A percentile compares a stretch with the other conserved stretches of the same genome.
Conservation (phyloP, 805 yeast species). For the Saccharomyces kudriavzevii region DNA sequence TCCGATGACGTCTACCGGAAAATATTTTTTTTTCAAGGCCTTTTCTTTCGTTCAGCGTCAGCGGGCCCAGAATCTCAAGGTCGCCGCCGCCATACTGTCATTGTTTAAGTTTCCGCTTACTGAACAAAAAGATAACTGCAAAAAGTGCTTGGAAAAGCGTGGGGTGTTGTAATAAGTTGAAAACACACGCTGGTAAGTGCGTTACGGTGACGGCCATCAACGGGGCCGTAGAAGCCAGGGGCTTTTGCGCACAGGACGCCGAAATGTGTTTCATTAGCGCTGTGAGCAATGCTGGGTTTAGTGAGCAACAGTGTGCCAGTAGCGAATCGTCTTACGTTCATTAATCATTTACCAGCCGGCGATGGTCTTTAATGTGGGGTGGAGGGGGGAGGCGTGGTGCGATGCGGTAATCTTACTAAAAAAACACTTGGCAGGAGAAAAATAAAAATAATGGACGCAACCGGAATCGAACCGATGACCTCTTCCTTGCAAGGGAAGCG, state of each 20-base stretch:
- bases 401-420: background rate
- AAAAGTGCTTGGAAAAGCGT: background rate
- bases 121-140: background rate
- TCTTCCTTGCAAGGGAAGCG: constrained; percentile 71
- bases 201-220: background rate
- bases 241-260: background rate
- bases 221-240: background rate
- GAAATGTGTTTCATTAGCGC: background rate
- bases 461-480: constrained; percentile 76
- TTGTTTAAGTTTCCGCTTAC: background rate
- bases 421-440: background rate
- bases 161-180: background rate
- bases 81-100: background rate
- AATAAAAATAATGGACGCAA: constrained; percentile 47
- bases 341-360: background rate
- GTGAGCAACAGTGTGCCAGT: background rate
- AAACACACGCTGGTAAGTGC: background rate
- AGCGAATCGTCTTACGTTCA: background rate
- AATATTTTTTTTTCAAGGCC: background rate
- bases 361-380: too few species aligned
- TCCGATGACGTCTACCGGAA: background rate
- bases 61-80: background rate
- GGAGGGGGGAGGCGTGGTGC: background rate
- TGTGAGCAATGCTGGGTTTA: background rate
- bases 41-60: background rate